Conservation (phyloP, 2,329 filamentous ascomycete species). For the Neofusicoccum umdonicola region DNA sequence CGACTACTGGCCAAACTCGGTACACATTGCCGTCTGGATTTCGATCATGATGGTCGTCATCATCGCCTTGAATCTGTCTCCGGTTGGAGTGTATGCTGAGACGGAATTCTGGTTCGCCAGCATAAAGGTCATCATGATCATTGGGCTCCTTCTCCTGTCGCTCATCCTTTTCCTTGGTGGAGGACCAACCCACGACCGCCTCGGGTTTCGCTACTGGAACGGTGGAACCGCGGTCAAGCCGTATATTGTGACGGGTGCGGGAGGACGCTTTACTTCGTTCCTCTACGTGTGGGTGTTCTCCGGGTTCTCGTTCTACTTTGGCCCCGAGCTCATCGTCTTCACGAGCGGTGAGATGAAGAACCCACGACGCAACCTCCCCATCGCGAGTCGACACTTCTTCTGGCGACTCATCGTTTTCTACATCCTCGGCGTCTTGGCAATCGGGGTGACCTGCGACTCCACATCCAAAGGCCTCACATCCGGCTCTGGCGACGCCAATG, state of each 20-base stretch:
- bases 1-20: conserved; percentile 37
- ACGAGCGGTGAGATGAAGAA: conserved; percentile 65
- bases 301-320: conserved; percentile 49
- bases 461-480: conserved; percentile 46
- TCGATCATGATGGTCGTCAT: neutral
- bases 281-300: conserved; percentile 56
- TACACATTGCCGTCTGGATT: conserved; percentile 13
- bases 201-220: conserved; percentile 67
- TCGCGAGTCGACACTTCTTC: conserved; percentile 75
- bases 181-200: conserved; percentile 55
- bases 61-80: conserved; percentile 4
- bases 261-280: conserved; percentile 53
- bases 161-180: conserved; percentile 32
- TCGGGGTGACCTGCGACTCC: conserved; percentile 57
- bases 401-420: conserved; percentile 64
- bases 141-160: conserved; percentile 44
- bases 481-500: conserved; percentile 51
- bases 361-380: conserved; percentile 60
- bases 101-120: conserved; percentile 48
- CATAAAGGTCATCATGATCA: conserved; percentile 44
- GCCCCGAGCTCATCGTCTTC: conserved; percentile 59
- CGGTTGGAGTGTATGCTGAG: conserved; percentile 31
- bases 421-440: conserved; percentile 48
- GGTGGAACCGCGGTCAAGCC: conserved; percentile 53
- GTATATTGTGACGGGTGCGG: conserved; percentile 54